Conservation (phyloP, 768 basidiomycete species). For the Coprinopsis strossmayeri region DNA sequence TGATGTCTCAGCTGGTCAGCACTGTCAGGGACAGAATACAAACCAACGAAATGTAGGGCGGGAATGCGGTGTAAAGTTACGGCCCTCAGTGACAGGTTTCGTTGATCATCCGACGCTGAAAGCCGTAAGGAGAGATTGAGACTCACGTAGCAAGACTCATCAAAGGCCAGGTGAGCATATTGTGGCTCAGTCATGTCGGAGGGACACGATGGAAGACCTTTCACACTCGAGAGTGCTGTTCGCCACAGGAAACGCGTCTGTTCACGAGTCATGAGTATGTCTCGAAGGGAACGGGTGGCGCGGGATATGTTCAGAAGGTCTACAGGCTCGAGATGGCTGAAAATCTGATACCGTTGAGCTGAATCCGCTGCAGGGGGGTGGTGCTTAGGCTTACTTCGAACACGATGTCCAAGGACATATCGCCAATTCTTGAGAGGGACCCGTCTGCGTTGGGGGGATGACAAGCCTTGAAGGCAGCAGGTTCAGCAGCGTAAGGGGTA, state of each 20-base stretch:
- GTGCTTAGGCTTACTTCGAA: conserved; percentile 20
- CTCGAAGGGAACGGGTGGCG: conserved; percentile 32
- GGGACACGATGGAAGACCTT: conserved; percentile 35
- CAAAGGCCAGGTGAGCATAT: conserved; percentile 40
- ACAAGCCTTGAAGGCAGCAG: background rate
- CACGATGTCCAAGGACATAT: conserved; percentile 15
- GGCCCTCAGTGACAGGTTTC: no score
- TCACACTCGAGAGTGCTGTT: conserved; percentile 23
- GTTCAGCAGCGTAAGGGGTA: background rate
- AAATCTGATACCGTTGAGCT: conserved; percentile 30
- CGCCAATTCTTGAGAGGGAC: background rate
- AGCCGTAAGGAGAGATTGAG: conserved; percentile 1
- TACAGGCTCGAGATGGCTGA: conserved; percentile 33
- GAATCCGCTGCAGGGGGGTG: no score
- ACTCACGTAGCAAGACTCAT: conserved; percentile 36
- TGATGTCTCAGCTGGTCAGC: no score
- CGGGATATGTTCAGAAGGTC: conserved; percentile 42
- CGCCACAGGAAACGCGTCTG: conserved; percentile 32
- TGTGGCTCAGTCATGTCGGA: conserved; percentile 36
- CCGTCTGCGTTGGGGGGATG: background rate
- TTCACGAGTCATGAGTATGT: conserved; percentile 28
- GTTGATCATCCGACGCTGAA: no score
- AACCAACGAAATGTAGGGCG: background rate
- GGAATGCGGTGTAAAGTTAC: no score
- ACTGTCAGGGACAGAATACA: no score